Conservation (phyloP, 352 stramenopile genomes). For the Thalassiosira pacifica region DNA sequence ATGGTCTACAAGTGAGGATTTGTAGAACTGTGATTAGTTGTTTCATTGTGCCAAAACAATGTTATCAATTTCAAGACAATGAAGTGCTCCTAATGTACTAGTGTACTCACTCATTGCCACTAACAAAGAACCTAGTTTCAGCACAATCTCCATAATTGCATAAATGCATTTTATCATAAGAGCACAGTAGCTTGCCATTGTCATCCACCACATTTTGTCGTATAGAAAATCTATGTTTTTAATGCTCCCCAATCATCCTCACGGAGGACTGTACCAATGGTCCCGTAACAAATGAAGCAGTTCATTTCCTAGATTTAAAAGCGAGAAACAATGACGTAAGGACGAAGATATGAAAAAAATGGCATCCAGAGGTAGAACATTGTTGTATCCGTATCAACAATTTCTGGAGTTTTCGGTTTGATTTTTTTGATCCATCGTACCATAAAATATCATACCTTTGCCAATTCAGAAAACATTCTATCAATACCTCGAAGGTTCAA, state of each 20-base stretch:
- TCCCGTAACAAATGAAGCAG: slow-evolving; percentile 49
- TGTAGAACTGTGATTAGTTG: no score
- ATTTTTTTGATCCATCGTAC: no score
- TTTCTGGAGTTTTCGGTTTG: no score
- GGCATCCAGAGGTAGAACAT: no score
- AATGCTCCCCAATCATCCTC: no score
- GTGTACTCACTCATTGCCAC: slow-evolving; percentile 24
- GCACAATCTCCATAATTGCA: slow-evolving; percentile 61
- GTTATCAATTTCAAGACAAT: no score
- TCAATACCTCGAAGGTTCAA: slow-evolving; percentile 33
- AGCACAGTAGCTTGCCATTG: slow-evolving; percentile 22
- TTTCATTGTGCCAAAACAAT: no score
- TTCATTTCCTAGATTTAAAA: slow-evolving; percentile 21
- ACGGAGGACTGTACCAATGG: slow-evolving; percentile 31
- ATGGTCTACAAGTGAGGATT: no score
- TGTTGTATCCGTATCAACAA: no score
- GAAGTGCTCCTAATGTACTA: no score
- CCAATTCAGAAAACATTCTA: slow-evolving; percentile 6
- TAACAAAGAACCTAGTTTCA: slow-evolving; percentile 53
- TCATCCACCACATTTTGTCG: slow-evolving; percentile 52
- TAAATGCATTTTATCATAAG: slow-evolving; percentile 63
- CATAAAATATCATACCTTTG: slow-evolving; percentile 11
- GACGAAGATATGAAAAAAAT: no score
- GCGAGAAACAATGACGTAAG: no score
- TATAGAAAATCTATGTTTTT: slow-evolving; percentile 40